Conservation (phyloP, 305 asterid genomes). For the Solanum hybrid region DNA sequence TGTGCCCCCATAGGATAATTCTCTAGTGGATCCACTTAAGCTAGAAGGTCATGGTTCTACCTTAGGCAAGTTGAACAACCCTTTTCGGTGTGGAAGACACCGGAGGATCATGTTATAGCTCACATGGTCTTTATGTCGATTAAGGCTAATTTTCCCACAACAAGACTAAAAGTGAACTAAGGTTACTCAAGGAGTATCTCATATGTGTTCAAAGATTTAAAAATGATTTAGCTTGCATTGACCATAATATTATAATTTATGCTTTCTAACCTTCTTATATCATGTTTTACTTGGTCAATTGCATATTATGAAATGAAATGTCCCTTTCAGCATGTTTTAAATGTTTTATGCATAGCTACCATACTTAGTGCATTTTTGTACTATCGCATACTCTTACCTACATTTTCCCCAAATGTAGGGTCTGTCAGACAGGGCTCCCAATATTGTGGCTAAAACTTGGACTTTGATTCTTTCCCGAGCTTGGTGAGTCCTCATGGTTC, state of each 20-base stretch:
- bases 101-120: background rate
- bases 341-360: background rate
- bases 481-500: background rate
- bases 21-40: background rate
- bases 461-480: no score
- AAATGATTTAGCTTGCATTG: background rate
- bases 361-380: background rate
- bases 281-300: background rate
- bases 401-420: background rate
- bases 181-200: background rate
- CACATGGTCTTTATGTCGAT: background rate
- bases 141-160: background rate
- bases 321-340: background rate
- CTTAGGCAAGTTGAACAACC: background rate
- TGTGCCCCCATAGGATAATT: background rate
- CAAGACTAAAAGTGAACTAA: background rate
- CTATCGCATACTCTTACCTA: background rate
- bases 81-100: background rate
- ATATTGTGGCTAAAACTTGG: background rate
- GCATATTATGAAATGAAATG: background rate
- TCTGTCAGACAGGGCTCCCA: background rate
- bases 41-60: background rate
- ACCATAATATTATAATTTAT: background rate
- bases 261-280: background rate
- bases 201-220: background rate